Conservation (phyloP, 2,329 filamentous ascomycete genomes). For the Arachnomyces sp. region DNA sequence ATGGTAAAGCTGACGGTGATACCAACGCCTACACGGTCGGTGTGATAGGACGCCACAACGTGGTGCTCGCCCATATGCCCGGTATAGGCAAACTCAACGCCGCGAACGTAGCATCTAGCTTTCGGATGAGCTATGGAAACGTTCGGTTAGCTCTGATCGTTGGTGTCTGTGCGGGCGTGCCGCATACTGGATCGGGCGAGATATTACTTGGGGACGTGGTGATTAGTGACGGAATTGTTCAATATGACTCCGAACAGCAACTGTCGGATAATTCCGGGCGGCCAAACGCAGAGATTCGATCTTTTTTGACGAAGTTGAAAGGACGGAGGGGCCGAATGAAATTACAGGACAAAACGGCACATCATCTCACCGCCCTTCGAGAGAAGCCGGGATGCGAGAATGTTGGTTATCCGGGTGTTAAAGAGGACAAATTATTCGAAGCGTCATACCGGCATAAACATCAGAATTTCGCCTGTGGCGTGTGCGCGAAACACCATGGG, state of each 20-base stretch:
- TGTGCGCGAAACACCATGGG: background rate
- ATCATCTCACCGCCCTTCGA: constrained; percentile 14
- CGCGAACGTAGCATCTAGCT: constrained; percentile 18
- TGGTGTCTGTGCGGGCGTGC: constrained; percentile 36
- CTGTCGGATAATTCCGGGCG: constrained; percentile 17
- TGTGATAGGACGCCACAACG: constrained; percentile 19
- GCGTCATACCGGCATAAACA: constrained; percentile 19
- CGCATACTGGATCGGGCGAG: constrained; percentile 17
- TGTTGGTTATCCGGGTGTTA: constrained; percentile 12
- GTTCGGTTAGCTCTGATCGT: constrained; percentile 30
- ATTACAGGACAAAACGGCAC: background rate
- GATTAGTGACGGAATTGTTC: constrained; percentile 20
- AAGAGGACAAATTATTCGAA: constrained; percentile 15
- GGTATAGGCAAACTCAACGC: constrained; percentile 21
- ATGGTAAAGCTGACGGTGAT: constrained; percentile 21
- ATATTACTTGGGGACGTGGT: constrained; percentile 28
- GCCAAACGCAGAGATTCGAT: constrained; percentile 16
- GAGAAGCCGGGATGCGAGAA: constrained; percentile 5
- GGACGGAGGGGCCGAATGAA: background rate
- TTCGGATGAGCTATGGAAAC: constrained; percentile 26
- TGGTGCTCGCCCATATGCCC: constrained; percentile 25
- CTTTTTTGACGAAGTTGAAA: constrained; percentile 15
- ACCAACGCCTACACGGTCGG: constrained; percentile 23
- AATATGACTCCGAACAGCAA: constrained; percentile 21
- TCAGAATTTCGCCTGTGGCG: constrained; percentile 5